A percentile compares a stretch with the other conserved stretches of the same genome.
Conservation (phyloP, 2,329 filamentous ascomycete species). For the Venturia effusa region DNA sequence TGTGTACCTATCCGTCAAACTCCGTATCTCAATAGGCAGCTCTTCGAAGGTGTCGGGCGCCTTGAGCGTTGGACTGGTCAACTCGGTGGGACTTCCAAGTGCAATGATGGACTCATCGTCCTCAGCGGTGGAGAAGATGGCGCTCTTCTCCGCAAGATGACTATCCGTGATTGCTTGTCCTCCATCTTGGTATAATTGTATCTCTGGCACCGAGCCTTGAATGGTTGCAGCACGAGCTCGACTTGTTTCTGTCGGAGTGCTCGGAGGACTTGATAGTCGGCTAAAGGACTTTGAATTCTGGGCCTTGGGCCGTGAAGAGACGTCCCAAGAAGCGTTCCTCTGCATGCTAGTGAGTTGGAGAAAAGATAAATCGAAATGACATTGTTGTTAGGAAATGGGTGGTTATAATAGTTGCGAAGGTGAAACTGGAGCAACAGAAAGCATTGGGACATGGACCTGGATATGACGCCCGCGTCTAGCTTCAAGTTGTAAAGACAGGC, state of each 20-base stretch:
- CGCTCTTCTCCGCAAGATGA: slow-evolving; percentile 18
- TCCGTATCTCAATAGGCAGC: slow-evolving; percentile 86
- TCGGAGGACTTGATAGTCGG: slow-evolving; percentile 23
- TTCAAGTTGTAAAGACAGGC: too few relatives aligned
- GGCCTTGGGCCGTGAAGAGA: slow-evolving; percentile 14
- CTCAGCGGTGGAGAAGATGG: slow-evolving; percentile 32
- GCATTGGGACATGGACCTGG: background rate
- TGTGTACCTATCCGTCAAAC: slow-evolving; percentile 69
- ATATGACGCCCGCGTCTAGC: background rate
- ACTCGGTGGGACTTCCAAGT: slow-evolving; percentile 19
- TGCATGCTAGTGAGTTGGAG: background rate
- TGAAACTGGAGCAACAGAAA: background rate
- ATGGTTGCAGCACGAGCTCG: slow-evolving; percentile 37
- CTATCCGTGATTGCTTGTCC: background rate
- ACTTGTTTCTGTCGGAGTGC: slow-evolving; percentile 13
- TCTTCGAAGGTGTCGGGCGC: slow-evolving; percentile 67
- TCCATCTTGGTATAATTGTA: background rate
- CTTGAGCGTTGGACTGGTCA: slow-evolving; percentile 19
- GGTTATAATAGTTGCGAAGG: slow-evolving; percentile 1
- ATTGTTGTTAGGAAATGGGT: background rate
- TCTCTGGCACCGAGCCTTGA: slow-evolving; percentile 22
- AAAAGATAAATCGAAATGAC: background rate
- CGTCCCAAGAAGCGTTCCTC: slow-evolving; percentile 7
- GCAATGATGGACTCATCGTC: slow-evolving; percentile 20
- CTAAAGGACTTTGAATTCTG: slow-evolving; percentile 39